These are phyloP conservation scores for Artemisia tridentata DNA, from an alignment of 129 eudicot genomes.

Conservation along the genomic window DNA sequence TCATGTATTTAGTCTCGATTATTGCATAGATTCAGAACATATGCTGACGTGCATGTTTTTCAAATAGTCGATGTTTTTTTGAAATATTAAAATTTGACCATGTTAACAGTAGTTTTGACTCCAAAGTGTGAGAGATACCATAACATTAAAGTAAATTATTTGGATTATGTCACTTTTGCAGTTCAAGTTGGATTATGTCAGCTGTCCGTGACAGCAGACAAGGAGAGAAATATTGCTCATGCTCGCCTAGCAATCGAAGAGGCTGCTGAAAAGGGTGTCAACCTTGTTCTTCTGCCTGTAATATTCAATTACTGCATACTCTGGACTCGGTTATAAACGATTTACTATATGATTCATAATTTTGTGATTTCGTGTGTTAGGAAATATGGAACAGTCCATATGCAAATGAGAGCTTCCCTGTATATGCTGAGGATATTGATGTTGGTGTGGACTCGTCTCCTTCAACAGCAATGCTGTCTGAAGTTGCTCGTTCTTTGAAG, in stretches of 20 bases:
- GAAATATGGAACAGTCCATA: slow-evolving; percentile 98
- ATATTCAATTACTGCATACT: slow-evolving; percentile 16
- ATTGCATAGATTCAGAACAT: too few species aligned
- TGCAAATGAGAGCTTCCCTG: slow-evolving; percentile 90
- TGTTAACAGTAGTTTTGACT: not conserved
- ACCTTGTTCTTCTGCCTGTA: slow-evolving; percentile 89
- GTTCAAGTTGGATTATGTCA: slow-evolving; percentile 92
- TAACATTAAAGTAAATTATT: too few species aligned
- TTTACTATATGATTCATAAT: not conserved
- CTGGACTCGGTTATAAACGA: not conserved
- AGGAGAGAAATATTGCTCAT: slow-evolving; percentile 72
- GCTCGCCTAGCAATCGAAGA: slow-evolving; percentile 72
- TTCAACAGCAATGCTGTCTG: slow-evolving; percentile 89
- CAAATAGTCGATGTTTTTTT: too few species aligned
- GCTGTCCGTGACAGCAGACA: slow-evolving; percentile 81
- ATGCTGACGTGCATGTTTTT: too few species aligned
- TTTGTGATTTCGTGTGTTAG: slow-evolving; percentile 36
- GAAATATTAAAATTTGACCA: not conserved
- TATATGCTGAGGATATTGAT: slow-evolving; percentile 91
- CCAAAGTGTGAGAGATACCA: not conserved
- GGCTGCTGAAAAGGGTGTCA: slow-evolving; percentile 87
- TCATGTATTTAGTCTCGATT: not conserved
- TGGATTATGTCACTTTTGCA: slow-evolving; percentile 44
- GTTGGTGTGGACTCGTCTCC: slow-evolving; percentile 84
- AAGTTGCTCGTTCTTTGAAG: slow-evolving; percentile 69